Percentiles rank a stretch among this genome's conserved stretches.
Conservation (phyloP, 1,284 basidiomycete genomes). For the Ganoderma sp. region DNA sequence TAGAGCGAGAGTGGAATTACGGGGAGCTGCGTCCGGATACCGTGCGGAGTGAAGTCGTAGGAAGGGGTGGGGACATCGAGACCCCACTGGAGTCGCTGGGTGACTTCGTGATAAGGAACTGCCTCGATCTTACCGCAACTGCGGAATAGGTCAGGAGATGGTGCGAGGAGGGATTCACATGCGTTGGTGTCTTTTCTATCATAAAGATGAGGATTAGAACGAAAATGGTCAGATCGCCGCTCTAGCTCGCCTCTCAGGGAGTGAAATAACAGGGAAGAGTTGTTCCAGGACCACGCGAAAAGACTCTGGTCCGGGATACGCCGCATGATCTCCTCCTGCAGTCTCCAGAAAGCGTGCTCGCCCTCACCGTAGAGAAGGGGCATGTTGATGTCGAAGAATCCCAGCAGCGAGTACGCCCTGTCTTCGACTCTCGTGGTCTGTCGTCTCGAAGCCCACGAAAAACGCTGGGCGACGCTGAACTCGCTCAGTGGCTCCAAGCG, state of each 20-base stretch:
- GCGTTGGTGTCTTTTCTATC: not conserved
- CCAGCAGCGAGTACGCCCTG: not conserved
- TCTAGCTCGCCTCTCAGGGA: not conserved
- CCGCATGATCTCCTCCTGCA: constrained; percentile 4
- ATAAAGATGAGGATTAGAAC: not conserved
- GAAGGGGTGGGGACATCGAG: not conserved
- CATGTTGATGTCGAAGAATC: not conserved
- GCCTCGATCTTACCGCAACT: not conserved
- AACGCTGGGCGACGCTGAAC: not conserved
- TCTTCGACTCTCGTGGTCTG: not conserved
- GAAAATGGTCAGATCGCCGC: not conserved
- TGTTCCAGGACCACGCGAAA: not conserved
- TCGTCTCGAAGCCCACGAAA: not conserved
- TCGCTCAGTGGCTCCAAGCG: not conserved
- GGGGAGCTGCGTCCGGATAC: constrained; percentile 1
- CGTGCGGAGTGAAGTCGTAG: not conserved
- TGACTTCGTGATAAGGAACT: not conserved
- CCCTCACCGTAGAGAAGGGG: not conserved
- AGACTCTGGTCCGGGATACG: constrained; percentile 2
- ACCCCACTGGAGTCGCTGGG: not conserved
- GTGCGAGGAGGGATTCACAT: not conserved
- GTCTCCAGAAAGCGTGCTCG: not conserved
- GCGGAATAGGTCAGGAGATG: not conserved
- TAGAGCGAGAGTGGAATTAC: not conserved
- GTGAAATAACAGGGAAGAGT: not conserved